Conservation (phyloP, 306 rosid species). For the Cicer pinnatifidum region DNA sequence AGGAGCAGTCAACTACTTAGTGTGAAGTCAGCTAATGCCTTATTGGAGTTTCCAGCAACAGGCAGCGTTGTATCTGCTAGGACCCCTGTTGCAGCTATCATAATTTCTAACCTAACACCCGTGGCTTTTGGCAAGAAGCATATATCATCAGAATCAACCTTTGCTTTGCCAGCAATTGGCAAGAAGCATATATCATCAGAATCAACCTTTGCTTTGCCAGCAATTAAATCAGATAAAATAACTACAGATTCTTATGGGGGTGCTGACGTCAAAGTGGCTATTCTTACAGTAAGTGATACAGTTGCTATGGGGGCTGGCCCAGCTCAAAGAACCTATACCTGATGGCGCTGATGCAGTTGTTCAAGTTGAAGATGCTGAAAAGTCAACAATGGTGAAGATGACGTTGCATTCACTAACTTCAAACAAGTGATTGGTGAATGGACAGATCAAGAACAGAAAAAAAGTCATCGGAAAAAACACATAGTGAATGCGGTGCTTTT, state of each 20-base stretch:
- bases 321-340: slow-evolving; percentile 91
- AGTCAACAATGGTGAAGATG: slow-evolving; percentile 35
- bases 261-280: slow-evolving; percentile 63
- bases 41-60: slow-evolving; percentile 80
- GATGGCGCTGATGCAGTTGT: slow-evolving; percentile 97
- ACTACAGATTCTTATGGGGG: slow-evolving; percentile 47
- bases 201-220: no score
- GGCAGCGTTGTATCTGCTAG: slow-evolving; percentile 67
- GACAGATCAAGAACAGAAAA: no score
- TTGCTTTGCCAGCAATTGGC: no score
- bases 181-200: no score
- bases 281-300: slow-evolving; percentile 95
- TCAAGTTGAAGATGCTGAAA: slow-evolving; percentile 84
- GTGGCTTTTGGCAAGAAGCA: slow-evolving; percentile 40
- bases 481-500: no score
- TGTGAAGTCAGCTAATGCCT: slow-evolving; percentile 90
- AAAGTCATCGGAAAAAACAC: no score
- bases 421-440: no score
- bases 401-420: no score
- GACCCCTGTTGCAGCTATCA: slow-evolving; percentile 65
- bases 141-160: slow-evolving; percentile 42
- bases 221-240: slow-evolving; percentile 44
- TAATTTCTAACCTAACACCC: slow-evolving; percentile 65
- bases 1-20: slow-evolving; percentile 83
- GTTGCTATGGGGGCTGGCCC: slow-evolving; percentile 88